Evolutionary conservation across 2,329 filamentous ascomycete species (phyloP), one percentile per base, ranked within the genome.

Genomic region (Aspergillus terreus): DNA sequence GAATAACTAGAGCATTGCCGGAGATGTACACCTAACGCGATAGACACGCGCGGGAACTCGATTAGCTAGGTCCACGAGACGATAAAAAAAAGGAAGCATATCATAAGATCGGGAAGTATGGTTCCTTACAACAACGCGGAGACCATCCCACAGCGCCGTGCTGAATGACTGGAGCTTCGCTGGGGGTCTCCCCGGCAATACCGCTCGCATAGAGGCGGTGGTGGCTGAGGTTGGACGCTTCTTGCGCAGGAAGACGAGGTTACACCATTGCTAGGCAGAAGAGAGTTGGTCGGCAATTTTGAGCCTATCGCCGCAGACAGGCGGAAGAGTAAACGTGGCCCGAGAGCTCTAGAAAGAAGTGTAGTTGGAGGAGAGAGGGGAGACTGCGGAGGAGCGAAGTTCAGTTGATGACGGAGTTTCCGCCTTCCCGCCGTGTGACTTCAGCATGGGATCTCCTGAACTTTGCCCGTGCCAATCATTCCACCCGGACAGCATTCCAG

Each of bases 1-100:
- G 84, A 63, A 99, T 86, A 48, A 94, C 84, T 58, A 97, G 83
- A 55, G 90, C 90, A 71, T 87, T 88, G 64, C 92, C 92, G 54
- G 89, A 94, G 59, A 96, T 87, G 73, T 97, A 99, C 47, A 84
- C 83, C 90, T 95, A 64, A 41, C 50, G 46, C 44, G 46, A 52
- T 27, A 50, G 46, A 51, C 52, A 56, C 56, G 46, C 35, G 52
- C 46, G 35, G 41, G 36, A 49, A 47, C 5, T 58, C 35, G 50
- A 48, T 58, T 35, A 60, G 44, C 51, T 47, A 38, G 27, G 44
- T 10, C 12, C 48, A 44, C 19, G 15, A 19, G 19, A 19, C 11
- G 42, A 44, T 4, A 44, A 33, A 35, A 44, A 43, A 41, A 30
- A n/a, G n/a, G n/a, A 35, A 41, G 19, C 33, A 49, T 9, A 53